Percentiles rank a stretch among this genome's conserved stretches.
Conservation (phyloP, 306 rosid species). For the Inga oerstediana region DNA sequence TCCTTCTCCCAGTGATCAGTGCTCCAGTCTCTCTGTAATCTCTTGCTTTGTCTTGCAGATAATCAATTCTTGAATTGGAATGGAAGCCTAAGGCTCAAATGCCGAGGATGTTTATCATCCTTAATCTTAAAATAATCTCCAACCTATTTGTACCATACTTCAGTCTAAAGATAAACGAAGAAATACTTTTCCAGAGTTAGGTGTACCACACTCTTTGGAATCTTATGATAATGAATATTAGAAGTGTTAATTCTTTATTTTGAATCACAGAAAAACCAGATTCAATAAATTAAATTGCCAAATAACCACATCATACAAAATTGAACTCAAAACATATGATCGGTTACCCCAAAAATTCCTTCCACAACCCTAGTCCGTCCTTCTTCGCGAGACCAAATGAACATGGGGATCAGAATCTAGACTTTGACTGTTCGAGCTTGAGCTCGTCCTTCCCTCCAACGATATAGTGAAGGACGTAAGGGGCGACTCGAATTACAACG, state of each 20-base stretch:
- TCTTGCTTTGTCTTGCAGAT: constrained; percentile 75
- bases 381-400: neutral
- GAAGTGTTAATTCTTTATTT: neutral
- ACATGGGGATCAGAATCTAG: constrained; percentile 44
- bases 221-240: neutral
- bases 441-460: constrained; percentile 73
- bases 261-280: neutral
- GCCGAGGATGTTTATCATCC: constrained; percentile 28
- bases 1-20: neutral
- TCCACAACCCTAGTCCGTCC: neutral
- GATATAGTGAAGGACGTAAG: constrained; percentile 72
- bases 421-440: constrained; percentile 67
- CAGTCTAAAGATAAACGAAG: constrained; percentile 39
- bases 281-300: neutral
- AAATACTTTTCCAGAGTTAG: constrained; percentile 36
- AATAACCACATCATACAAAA: neutral
- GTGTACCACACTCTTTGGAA: constrained; percentile 25
- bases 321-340: neutral
- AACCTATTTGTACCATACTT: constrained; percentile 35
- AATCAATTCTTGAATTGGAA: constrained; percentile 83
- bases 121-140: constrained; percentile 34
- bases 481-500: constrained; percentile 71
- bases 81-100: constrained; percentile 55
- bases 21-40: constrained; percentile 18
- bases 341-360: neutral